Conservation (phyloP, 805 yeast genomes). For the Metschnikowia lochheadii region DNA sequence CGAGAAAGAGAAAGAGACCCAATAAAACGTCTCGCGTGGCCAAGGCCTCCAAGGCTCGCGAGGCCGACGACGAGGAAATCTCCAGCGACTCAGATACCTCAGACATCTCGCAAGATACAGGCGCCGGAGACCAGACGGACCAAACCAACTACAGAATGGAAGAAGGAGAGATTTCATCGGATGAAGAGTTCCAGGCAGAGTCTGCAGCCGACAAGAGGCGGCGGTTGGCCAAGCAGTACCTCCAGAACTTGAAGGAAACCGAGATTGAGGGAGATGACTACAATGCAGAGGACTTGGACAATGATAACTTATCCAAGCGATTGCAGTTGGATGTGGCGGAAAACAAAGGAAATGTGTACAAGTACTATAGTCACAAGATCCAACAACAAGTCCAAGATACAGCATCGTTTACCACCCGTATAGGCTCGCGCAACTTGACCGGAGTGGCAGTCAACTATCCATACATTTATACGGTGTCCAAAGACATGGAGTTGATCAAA, state of each 20-base stretch:
- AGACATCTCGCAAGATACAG: constrained; percentile 4
- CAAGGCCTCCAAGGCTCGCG: constrained; percentile 2
- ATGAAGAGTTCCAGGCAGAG: constrained; percentile 71
- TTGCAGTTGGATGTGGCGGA: constrained; percentile 88
- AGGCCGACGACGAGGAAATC: constrained; percentile 47
- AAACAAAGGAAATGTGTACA: constrained; percentile 76
- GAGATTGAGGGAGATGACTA: constrained; percentile 49
- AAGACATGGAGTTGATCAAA: constrained; percentile 74
- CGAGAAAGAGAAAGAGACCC: constrained; percentile 45
- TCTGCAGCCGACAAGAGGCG: constrained; percentile 91
- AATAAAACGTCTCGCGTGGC: constrained; percentile 12
- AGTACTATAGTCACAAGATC: constrained; percentile 54
- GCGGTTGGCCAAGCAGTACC: constrained; percentile 87
- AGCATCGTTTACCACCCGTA: constrained; percentile 43
- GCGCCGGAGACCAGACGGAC: neutral
- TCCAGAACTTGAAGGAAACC: constrained; percentile 70
- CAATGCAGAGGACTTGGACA: constrained; percentile 88
- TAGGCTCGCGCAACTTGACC: constrained; percentile 59
- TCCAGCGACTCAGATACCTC: constrained; percentile 33
- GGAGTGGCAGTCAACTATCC: constrained; percentile 54
- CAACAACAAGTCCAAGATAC: constrained; percentile 35
- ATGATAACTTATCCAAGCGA: constrained; percentile 77
- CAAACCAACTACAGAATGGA: neutral
- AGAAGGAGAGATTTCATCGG: constrained; percentile 46
- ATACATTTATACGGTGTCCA: constrained; percentile 72